Evolutionary conservation across 495 filamentous ascomycete genomes (phyloP), one percentile per base, ranked within the genome.

Genomic region (Penicillium waksmanii): DNA sequence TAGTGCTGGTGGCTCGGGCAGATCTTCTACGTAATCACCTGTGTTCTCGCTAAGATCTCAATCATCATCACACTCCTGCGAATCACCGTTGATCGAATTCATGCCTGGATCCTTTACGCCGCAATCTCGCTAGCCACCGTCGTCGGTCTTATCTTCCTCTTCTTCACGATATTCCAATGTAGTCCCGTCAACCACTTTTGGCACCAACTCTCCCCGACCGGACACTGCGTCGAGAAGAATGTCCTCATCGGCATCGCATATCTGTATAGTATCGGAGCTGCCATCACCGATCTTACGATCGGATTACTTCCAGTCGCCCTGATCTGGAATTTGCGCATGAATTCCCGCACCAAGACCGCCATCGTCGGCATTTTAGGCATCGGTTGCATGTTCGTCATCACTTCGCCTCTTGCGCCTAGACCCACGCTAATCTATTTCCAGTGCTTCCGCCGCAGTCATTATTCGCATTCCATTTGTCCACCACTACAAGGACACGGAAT

Each of bases 11-110:
- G 65, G 63, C 27, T 77, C 3, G 72, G 67, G 25, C 71, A 77
- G 51, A 55, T 66, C 11, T 66, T 77, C 57, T 76, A 74, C 44
- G 63, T 77, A 3, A 27, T 75, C 2, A 75, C 73, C 5, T 73
- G 65, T 38, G 64, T 70, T 2, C 51, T 67, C 17, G 74, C 69
- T 5, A 73, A 72, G 48, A 9, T 74, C 17, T 77, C 77, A 15
- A 77, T 78, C 36, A 69, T 67, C 31, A 69, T 76, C 58, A 67
- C 74, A 21, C 65, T 78, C 2, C 60, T 78, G 34, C 73, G 76
- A 19, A 70, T 80, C 46, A 72, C 73, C 0, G 57, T 74, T 12
- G 55, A 60, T 31, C 58, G 58, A 17, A 46, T 67, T 15, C 71
- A 77, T 51, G 58, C 54, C 43, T 68, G 57, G 47, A 63, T 74